phyloP scores from a whole-genome alignment of 163 green algal species.

The Volvox carteri region DNA sequence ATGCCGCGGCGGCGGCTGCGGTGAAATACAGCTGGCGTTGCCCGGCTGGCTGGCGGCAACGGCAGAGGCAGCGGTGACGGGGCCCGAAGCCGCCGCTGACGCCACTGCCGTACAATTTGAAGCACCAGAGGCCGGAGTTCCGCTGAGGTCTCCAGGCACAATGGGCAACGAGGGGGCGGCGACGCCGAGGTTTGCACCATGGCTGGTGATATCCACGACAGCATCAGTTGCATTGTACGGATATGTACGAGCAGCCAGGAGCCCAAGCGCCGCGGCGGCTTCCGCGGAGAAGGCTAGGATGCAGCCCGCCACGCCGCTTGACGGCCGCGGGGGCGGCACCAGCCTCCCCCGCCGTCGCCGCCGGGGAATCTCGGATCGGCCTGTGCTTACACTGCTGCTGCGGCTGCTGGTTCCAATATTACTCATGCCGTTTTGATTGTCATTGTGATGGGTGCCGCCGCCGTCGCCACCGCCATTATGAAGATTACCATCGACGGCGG shows the following conservation, averaged over 20 bases:
- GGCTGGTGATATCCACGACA: not conserved
- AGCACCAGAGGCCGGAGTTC: too few species aligned
- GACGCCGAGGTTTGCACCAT: too few species aligned
- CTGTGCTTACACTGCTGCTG: not conserved
- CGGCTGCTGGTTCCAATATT: not conserved
- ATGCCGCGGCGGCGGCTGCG: too few species aligned
- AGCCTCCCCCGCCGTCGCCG: too few species aligned
- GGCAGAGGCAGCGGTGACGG: too few species aligned
- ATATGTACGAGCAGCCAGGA: not conserved
- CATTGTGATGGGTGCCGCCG: not conserved
- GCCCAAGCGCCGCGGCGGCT: not conserved
- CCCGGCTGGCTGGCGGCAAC: too few species aligned
- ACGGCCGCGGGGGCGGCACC: not conserved
- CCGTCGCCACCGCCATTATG: not conserved
- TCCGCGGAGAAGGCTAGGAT: slow-evolving; percentile 20
- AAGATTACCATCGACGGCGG: not conserved
- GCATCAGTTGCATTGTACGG: not conserved
- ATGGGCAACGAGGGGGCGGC: too few species aligned
- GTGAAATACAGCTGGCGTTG: not conserved
- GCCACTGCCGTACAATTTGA: too few species aligned
- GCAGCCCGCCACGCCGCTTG: slow-evolving; percentile 10
- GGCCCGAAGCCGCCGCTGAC: too few species aligned
- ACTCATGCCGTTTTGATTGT: too few species aligned
- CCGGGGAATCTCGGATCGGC: too few species aligned
- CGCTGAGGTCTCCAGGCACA: too few species aligned